These are phyloP conservation scores for Phytophthora niederhauseri DNA, from an alignment of 352 stramenopile genomes.

Conservation along the genomic window DNA sequence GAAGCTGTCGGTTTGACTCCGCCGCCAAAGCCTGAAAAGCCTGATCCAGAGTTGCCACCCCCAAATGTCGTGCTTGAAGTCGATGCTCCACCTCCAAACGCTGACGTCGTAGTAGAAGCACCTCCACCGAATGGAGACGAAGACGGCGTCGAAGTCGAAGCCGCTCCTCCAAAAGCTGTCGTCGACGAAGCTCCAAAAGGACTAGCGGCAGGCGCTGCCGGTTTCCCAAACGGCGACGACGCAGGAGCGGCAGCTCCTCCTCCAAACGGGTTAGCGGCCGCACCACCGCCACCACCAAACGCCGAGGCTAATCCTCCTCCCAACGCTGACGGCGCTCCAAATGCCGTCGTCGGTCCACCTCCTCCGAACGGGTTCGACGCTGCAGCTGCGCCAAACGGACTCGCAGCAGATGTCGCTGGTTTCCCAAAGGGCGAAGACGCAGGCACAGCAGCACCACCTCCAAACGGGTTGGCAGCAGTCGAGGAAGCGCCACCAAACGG, in stretches of 20 bases:
- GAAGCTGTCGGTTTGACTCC: conserved; percentile 19
- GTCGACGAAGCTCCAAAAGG: conserved; percentile 39
- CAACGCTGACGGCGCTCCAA: conserved; percentile 34
- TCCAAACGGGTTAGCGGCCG: conserved; percentile 33
- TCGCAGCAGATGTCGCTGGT: conserved; percentile 22
- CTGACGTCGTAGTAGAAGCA: conserved; percentile 15
- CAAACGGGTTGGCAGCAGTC: conserved; percentile 30
- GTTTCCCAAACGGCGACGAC: conserved; percentile 36
- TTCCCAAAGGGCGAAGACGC: conserved; percentile 31
- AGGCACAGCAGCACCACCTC: conserved; percentile 3
- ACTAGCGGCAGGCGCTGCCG: conserved; percentile 29
- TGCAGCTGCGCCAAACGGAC: conserved; percentile 37
- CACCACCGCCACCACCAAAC: conserved; percentile 28
- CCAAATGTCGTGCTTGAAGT: conserved; percentile 20
- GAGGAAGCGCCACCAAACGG: conserved; percentile 31
- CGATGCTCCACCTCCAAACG: conserved; percentile 29
- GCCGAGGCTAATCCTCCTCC: conserved; percentile 19
- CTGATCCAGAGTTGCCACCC: conserved; percentile 9
- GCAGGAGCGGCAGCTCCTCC: conserved; percentile 22
- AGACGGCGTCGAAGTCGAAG: conserved; percentile 10
- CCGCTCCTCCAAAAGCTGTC: conserved; percentile 34
- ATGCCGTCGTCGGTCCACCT: conserved; percentile 28
- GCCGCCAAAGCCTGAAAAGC: conserved; percentile 14
- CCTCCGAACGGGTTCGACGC: conserved; percentile 42
- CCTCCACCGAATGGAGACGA: conserved; percentile 36